Conservation (phyloP, 208 protist species). For the Crithidia thermophila region DNA sequence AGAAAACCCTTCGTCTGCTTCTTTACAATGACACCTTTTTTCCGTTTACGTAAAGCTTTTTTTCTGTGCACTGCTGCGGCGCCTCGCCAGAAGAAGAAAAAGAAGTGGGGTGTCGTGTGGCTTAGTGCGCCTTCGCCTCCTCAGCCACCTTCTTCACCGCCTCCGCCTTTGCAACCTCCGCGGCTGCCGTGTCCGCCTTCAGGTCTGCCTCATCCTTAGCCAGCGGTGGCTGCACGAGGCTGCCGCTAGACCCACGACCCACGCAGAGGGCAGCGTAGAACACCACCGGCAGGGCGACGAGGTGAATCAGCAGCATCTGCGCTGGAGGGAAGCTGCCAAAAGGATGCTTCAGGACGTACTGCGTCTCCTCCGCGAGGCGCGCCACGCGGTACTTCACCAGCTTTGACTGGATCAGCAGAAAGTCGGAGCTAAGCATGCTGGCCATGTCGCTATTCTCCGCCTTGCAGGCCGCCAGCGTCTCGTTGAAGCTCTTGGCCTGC, state of each 20-base stretch:
- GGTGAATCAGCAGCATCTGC: slow-evolving; percentile 35
- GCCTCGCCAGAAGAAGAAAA: background rate
- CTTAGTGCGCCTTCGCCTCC: background rate
- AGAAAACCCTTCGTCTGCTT: too few relatives aligned
- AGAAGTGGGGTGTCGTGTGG: background rate
- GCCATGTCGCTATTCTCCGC: slow-evolving; percentile 71
- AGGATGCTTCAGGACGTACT: slow-evolving; percentile 52
- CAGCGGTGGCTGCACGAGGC: slow-evolving; percentile 47
- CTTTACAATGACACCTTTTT: too few relatives aligned
- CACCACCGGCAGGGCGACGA: slow-evolving; percentile 42
- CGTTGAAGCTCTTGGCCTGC: slow-evolving; percentile 50
- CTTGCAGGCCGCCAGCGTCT: slow-evolving; percentile 56
- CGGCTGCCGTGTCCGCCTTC: background rate
- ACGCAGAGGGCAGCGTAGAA: slow-evolving; percentile 45
- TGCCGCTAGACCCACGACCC: slow-evolving; percentile 44
- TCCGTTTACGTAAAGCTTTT: background rate
- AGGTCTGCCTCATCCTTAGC: slow-evolving; percentile 7
- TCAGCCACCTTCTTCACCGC: background rate
- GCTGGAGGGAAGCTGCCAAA: slow-evolving; percentile 48
- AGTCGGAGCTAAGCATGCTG: slow-evolving; percentile 64
- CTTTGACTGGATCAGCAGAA: slow-evolving; percentile 66
- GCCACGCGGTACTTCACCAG: slow-evolving; percentile 78
- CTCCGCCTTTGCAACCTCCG: background rate
- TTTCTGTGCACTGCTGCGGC: background rate
- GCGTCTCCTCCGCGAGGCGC: slow-evolving; percentile 63